Evolutionary conservation across 208 protist genomes (phyloP).

Genomic region (Wallacemonas rigidus): DNA sequence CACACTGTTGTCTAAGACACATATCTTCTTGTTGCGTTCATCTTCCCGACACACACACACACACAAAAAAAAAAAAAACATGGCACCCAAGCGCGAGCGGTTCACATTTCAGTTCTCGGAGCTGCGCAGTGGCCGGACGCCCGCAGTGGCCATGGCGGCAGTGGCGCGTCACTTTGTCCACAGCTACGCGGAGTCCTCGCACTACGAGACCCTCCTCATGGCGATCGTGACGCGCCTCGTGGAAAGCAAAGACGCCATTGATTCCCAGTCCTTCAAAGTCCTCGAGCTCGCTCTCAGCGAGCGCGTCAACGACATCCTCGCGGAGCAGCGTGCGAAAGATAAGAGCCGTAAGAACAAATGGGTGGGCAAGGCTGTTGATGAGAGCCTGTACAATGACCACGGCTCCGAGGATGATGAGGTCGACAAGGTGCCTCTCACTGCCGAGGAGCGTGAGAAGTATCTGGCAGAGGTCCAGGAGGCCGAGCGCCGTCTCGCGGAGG

Average conservation of each 20-base stretch:
- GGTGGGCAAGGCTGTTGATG: constrained; percentile 18
- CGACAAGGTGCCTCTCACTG: constrained; percentile 33
- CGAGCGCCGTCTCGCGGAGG: constrained; percentile 49
- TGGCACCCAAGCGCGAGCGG: constrained; percentile 34
- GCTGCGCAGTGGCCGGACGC: constrained; percentile 44
- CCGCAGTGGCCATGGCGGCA: constrained; percentile 68
- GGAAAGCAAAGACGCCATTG: constrained; percentile 32
- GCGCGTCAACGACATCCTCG: constrained; percentile 56
- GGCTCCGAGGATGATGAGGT: constrained; percentile 43
- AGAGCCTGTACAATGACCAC: constrained; percentile 44
- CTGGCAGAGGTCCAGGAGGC: constrained; percentile 34
- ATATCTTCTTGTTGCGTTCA: constrained; percentile 6
- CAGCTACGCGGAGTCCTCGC: constrained; percentile 42
- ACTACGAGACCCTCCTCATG: constrained; percentile 65
- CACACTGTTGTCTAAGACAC: no score
- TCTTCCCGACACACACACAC: not conserved
- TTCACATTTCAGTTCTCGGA: constrained; percentile 84
- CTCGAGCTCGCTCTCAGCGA: constrained; percentile 51
- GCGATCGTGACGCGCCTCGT: constrained; percentile 49
- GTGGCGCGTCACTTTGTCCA: constrained; percentile 64
- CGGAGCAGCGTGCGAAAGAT: constrained; percentile 66
- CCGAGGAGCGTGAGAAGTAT: constrained; percentile 29
- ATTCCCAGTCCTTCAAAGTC: constrained; percentile 37
- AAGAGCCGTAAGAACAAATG: constrained; percentile 61
- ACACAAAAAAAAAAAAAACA: no score